Percentiles rank a stretch among this genome's conserved stretches.
Evolutionary conservation across 805 yeast species (phyloP).

Genomic region (Suhomyces faveliae): DNA sequence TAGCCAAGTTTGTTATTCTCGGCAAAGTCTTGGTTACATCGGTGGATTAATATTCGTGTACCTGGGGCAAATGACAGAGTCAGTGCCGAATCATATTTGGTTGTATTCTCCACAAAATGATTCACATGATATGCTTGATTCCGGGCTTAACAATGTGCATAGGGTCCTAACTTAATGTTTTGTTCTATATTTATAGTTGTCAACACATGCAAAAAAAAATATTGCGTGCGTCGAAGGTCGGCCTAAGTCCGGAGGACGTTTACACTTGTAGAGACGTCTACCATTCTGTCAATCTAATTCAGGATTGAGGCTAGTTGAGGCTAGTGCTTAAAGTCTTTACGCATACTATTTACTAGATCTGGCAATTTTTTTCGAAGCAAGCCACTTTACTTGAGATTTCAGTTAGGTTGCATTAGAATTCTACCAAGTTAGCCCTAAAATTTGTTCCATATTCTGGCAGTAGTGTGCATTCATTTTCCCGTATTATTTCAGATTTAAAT

Average conservation of each 20-base stretch:
- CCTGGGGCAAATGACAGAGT: neutral
- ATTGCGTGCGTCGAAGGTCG: neutral
- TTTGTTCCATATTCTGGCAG: neutral
- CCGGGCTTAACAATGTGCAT: neutral
- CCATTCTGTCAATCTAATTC: neutral
- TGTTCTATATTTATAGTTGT: neutral
- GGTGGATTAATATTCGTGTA: neutral
- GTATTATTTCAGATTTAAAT: neutral
- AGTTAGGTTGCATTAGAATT: neutral
- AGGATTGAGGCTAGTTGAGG: neutral
- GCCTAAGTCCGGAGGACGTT: neutral
- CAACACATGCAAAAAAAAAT: neutral
- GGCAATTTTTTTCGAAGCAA: neutral
- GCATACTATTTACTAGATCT: neutral
- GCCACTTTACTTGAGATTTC: neutral
- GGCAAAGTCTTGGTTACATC: neutral
- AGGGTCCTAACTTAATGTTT: neutral
- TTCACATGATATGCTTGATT: neutral
- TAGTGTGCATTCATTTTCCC: neutral
- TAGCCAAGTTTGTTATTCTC: neutral
- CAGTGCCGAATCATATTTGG: neutral
- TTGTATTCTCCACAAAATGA: neutral
- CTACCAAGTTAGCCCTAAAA: neutral
- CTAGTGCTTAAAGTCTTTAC: neutral
- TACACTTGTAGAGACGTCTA: neutral